Conservation (phyloP, 352 stramenopile species). For the Phytophthora multivora region DNA sequence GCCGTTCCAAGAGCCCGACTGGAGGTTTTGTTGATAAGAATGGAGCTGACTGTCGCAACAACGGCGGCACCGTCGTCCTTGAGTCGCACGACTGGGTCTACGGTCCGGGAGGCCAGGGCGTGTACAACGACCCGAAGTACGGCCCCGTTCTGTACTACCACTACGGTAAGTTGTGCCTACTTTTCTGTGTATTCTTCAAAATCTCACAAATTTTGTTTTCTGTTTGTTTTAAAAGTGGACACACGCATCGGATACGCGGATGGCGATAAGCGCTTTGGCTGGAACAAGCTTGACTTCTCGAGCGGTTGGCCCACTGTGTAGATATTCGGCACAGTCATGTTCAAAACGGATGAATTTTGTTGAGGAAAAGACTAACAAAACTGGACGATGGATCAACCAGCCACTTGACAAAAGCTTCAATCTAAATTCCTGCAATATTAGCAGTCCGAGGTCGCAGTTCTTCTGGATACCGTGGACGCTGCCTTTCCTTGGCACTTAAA, state of each 20-base stretch:
- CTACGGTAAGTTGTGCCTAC: slow-evolving; percentile 37
- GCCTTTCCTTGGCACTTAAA: slow-evolving; percentile 20
- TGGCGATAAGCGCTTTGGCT: slow-evolving; percentile 55
- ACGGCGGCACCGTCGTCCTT: slow-evolving; percentile 47
- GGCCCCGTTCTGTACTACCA: slow-evolving; percentile 59
- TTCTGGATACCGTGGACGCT: slow-evolving; percentile 9
- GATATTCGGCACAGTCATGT: background rate
- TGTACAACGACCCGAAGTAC: slow-evolving; percentile 49
- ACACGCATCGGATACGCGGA: slow-evolving; percentile 50
- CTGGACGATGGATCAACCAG: too few species aligned
- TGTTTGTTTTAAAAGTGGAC: slow-evolving; percentile 36
- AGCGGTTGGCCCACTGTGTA: slow-evolving; percentile 51
- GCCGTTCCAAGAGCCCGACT: slow-evolving; percentile 40
- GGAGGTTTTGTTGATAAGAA: slow-evolving; percentile 46
- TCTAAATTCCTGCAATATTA: slow-evolving; percentile 16
- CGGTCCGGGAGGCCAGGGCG: slow-evolving; percentile 49
- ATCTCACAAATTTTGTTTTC: slow-evolving; percentile 1
- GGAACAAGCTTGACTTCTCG: slow-evolving; percentile 58
- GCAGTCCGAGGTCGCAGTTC: slow-evolving; percentile 27
- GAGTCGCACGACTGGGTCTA: slow-evolving; percentile 50
- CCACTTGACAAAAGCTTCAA: too few species aligned
- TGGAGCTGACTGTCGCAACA: slow-evolving; percentile 37
- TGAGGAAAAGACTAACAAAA: too few species aligned
- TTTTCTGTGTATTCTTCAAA: background rate
- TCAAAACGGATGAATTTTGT: too few species aligned